Conservation (phyloP, 1,139 yeast genomes). For the Suhomyces panamericanus region DNA sequence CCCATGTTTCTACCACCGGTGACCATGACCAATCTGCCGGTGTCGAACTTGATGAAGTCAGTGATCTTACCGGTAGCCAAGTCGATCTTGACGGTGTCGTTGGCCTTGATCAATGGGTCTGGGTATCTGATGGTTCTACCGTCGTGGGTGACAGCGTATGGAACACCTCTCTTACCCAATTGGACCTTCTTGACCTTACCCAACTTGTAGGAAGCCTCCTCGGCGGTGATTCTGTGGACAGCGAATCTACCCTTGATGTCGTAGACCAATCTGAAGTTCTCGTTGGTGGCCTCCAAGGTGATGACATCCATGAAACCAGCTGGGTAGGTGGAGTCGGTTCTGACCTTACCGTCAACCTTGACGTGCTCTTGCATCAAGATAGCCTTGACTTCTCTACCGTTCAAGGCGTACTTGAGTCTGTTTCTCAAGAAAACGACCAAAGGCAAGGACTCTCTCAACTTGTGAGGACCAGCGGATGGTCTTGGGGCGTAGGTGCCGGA, state of each 20-base stretch:
- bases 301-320: conserved; percentile 99
- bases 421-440: conserved; percentile 97
- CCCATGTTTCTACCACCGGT: conserved; percentile 99
- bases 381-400: conserved; percentile 99
- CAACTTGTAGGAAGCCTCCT: conserved; percentile 97
- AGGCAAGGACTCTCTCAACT: conserved; percentile 98
- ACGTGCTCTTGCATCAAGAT: conserved; percentile 99
- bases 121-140: conserved; percentile 99
- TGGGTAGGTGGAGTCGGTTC: conserved; percentile 98
- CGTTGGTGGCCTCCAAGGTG: conserved; percentile 95
- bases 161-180: conserved; percentile 97
- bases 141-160: conserved; percentile 98
- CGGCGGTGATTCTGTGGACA: conserved; percentile 98
- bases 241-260: conserved; percentile 99
- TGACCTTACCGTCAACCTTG: conserved; percentile 98
- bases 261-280: conserved; percentile 97
- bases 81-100: conserved; percentile 97
- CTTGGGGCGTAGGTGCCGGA: conserved; percentile 99
- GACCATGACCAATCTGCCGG: conserved; percentile 94
- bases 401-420: conserved; percentile 99
- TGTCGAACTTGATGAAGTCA: conserved; percentile 89
- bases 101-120: conserved; percentile 93
- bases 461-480: conserved; percentile 99
- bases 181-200: conserved; percentile 97
- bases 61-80: conserved; percentile 93